Evolutionary conservation across 768 basidiomycete species (phyloP), one percentile per base, ranked within the genome.

Genomic region (Termitomyces eurrhizus): DNA sequence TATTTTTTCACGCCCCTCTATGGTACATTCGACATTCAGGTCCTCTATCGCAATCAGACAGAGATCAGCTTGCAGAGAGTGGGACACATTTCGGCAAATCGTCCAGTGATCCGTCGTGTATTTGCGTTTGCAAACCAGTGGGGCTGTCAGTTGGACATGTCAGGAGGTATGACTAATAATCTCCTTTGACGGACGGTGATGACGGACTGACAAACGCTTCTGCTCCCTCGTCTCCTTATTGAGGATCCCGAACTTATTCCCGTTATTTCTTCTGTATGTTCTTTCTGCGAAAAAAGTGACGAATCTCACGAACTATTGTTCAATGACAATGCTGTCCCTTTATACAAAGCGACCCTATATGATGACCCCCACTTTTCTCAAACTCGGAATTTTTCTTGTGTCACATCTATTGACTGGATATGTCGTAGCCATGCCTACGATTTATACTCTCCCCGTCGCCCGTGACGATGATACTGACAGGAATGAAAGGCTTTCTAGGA

Each of bases 391-490:
- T 29, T 18, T 58, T 16, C 42, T 63, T 57, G 39, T 41, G 32
- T 35, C 64, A 32, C 33, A 48, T 24, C 41, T 65, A 26, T 45
- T 57, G 3, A 51, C 52, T 37, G 39, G 35, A 13, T 29, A 46
- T 59, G 67, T 52, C 54, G 61, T 51, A 51, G 61, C 63, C 52
- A 53, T 67, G 61, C 62, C 60, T 36, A 46, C 51, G 56, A 14
- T 57, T 36, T 48, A 49, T 37, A 16, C 13, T 26, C 46, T 35
- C 21, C 18, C 44, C 2, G 41, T 59, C 11, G 16, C 32, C 9
- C 57, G 48, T 36, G 59, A 61, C 32, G 57, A 61, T 12, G 50
- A 33, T 18, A 5, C 41, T 18, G 32, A 26, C 11, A 11, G 4
- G 4, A 21, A 21, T 18, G 18, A 4, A 44, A 21, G 45, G 16